Conservation (phyloP, 1,284 basidiomycete species). For the Cystobasidium slooffiae region DNA sequence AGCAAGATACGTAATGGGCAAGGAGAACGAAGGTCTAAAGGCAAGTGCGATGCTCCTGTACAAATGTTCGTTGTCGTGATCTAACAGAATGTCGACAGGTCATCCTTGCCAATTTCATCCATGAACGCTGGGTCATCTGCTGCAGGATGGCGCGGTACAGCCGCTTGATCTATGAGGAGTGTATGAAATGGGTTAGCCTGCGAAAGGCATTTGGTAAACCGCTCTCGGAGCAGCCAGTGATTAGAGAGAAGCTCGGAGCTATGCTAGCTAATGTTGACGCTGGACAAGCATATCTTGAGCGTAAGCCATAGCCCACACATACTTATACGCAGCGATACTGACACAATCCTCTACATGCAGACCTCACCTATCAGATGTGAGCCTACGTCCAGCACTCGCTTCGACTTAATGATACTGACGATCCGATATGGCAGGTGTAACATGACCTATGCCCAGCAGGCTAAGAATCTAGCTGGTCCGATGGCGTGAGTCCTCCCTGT, state of each 20-base stretch:
- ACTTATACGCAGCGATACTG: background rate
- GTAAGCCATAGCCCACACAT: background rate
- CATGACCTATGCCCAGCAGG: slow-evolving; percentile 73
- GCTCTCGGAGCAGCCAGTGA: slow-evolving; percentile 57
- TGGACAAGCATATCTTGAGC: slow-evolving; percentile 28
- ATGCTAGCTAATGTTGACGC: slow-evolving; percentile 53
- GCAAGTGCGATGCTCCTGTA: slow-evolving; percentile 43
- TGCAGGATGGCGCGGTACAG: slow-evolving; percentile 55
- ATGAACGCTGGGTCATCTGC: slow-evolving; percentile 61
- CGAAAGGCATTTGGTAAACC: slow-evolving; percentile 46
- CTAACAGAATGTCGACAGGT: slow-evolving; percentile 29
- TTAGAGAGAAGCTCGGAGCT: slow-evolving; percentile 52
- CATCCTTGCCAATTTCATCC: slow-evolving; percentile 46
- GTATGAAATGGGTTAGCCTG: slow-evolving; percentile 47
- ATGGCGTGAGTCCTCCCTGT: slow-evolving; percentile 61
- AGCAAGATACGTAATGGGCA: slow-evolving; percentile 57
- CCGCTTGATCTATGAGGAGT: slow-evolving; percentile 50
- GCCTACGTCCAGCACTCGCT: background rate
- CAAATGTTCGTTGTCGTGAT: background rate
- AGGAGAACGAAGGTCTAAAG: slow-evolving; percentile 58
- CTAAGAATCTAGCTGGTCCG: slow-evolving; percentile 63
- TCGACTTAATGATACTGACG: background rate
- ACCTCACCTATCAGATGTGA: slow-evolving; percentile 32
- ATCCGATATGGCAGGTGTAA: slow-evolving; percentile 4
- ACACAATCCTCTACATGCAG: background rate